Evolutionary conservation across 768 basidiomycete genomes (phyloP).

Genomic region (Xanthoconium purpureum): DNA sequence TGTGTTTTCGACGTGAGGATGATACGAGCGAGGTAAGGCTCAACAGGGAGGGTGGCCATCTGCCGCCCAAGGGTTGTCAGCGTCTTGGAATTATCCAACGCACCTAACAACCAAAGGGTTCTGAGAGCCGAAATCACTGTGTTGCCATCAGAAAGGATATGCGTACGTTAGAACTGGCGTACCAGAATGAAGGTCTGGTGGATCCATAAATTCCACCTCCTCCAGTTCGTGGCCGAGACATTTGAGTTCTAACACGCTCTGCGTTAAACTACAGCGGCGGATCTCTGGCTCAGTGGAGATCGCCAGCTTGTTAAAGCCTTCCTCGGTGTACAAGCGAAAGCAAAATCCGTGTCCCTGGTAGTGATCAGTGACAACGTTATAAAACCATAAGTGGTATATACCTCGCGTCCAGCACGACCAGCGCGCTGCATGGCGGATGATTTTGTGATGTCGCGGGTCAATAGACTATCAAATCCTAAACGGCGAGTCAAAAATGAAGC

Average conservation of each 20-base stretch:
- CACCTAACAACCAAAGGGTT: slow-evolving; percentile 76
- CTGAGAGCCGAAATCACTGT: slow-evolving; percentile 62
- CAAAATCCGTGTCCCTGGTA: slow-evolving; percentile 75
- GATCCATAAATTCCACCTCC: slow-evolving; percentile 85
- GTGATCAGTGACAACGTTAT: not conserved
- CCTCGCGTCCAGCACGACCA: slow-evolving; percentile 95
- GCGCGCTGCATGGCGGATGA: slow-evolving; percentile 92
- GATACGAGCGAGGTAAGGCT: slow-evolving; percentile 76
- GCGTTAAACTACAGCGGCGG: slow-evolving; percentile 77
- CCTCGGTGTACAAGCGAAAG: slow-evolving; percentile 90
- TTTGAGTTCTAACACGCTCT: slow-evolving; percentile 81
- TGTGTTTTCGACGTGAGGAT: slow-evolving; percentile 74
- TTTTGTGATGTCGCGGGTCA: slow-evolving; percentile 80
- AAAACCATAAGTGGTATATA: slow-evolving; percentile 21
- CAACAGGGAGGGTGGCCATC: slow-evolving; percentile 93
- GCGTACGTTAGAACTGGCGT: slow-evolving; percentile 3
- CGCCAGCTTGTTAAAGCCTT: slow-evolving; percentile 64
- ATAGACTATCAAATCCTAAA: slow-evolving; percentile 82
- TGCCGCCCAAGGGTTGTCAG: slow-evolving; percentile 74
- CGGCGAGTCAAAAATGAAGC: not conserved
- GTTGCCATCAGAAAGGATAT: not conserved
- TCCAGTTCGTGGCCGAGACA: slow-evolving; percentile 80
- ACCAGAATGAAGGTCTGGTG: slow-evolving; percentile 75
- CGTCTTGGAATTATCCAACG: slow-evolving; percentile 60
- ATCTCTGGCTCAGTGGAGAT: slow-evolving; percentile 84